phyloP scores from a whole-genome alignment of 768 basidiomycete species.

The Megacollybia marginata region DNA sequence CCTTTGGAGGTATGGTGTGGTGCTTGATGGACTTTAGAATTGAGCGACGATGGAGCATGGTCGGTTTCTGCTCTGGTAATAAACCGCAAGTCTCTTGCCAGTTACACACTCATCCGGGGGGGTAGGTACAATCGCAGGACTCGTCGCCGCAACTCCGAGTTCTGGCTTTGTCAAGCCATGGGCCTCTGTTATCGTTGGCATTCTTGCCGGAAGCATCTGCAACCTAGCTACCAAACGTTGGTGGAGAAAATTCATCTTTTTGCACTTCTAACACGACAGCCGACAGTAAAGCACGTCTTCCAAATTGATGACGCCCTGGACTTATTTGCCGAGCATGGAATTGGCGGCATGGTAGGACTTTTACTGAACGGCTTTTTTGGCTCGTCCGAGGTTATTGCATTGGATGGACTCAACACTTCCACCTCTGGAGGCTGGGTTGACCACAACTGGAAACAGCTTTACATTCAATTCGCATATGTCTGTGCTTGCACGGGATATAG shows the following conservation, averaged over 20 bases:
- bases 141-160: slow-evolving; percentile 85
- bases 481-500: slow-evolving; percentile 50
- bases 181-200: slow-evolving; percentile 69
- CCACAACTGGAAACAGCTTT: slow-evolving; percentile 71
- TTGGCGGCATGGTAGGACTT: slow-evolving; percentile 76
- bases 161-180: slow-evolving; percentile 77
- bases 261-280: not conserved
- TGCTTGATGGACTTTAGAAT: slow-evolving; percentile 72
- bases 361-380: slow-evolving; percentile 73
- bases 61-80: slow-evolving; percentile 72
- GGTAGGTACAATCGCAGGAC: slow-evolving; percentile 77
- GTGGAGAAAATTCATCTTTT: slow-evolving; percentile 13
- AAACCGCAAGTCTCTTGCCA: not conserved
- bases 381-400: slow-evolving; percentile 47
- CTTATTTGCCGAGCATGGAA: slow-evolving; percentile 85
- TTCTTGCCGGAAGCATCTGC: slow-evolving; percentile 62
- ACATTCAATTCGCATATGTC: slow-evolving; percentile 66
- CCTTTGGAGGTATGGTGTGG: slow-evolving; percentile 80
- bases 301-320: slow-evolving; percentile 85
- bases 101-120: not conserved
- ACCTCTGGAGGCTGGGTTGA: slow-evolving; percentile 66
- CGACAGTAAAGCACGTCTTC: slow-evolving; percentile 58
- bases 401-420: slow-evolving; percentile 58
- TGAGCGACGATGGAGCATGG: slow-evolving; percentile 81
- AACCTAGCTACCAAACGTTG: slow-evolving; percentile 82